Evolutionary conservation across 768 basidiomycete species (phyloP), one percentile per base, ranked within the genome.

Genomic region (Agaricus subrufescens): DNA sequence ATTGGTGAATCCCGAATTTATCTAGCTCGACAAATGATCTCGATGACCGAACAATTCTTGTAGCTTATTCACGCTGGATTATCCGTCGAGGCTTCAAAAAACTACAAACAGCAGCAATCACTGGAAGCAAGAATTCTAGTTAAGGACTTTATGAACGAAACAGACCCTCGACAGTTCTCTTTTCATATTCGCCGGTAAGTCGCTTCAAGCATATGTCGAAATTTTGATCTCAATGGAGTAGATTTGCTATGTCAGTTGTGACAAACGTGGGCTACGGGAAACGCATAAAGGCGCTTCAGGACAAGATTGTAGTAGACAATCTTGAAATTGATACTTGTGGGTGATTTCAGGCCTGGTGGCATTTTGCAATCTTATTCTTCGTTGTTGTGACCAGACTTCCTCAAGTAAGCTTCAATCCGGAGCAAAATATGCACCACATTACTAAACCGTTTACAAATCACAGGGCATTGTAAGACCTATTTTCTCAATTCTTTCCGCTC

Each of bases 61-160:
- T n/a, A 66, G 65, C 61, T 68, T 7, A 65, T 66, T 57, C 64
- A 64, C 47, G 62, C 61, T 0, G 63, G 64, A 9, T 57, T 68
- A 52, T 54, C 64, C 12, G 56, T 65, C 11, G 65, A 66, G 52
- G 62, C 62, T 10, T 56, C 64, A 4, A 59, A 57, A 4, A 50
- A 50, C 11, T 68, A 66, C 31, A 66, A 65, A 46, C 30, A 58
- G 3, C 48, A 67, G 4, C 67, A 68, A 46, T 58, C 59, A 1
- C 44, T 63, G 2, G 67, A 66, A 37, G 60, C 63, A 1, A 60
- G 47, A 27, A 59, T 68, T 40, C 45, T 66, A 2, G 38, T 68
- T 8, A 58, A 52, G 11, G 64, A 66, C 39, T 50, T 68, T 3
- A 43, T 65, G 14, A 27, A 50, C 3, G 62, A 60, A 31, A 45